These are phyloP conservation scores for Periconia sp. DNA, from an alignment of 2,329 filamentous ascomycete genomes.

Conservation along the genomic window DNA sequence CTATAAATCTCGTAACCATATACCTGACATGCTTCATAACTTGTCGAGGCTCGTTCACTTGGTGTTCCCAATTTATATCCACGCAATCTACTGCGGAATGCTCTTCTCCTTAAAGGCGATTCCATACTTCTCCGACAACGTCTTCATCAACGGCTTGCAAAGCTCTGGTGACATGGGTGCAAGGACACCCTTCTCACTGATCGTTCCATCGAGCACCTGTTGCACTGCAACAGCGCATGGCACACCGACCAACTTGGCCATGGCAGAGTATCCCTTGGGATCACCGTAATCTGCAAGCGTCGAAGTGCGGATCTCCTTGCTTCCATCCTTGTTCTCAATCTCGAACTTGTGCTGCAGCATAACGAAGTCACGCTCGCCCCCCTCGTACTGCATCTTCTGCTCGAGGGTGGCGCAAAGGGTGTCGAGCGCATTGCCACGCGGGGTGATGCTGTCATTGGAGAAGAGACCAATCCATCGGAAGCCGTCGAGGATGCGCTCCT, in stretches of 20 bases:
- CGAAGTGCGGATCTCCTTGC: slow-evolving; percentile 76
- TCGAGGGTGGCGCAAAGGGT: slow-evolving; percentile 89
- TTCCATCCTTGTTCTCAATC: slow-evolving; percentile 82
- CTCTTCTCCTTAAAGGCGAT: slow-evolving; percentile 76
- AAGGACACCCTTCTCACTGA: slow-evolving; percentile 74
- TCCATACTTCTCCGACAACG: slow-evolving; percentile 78
- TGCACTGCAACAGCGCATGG: slow-evolving; percentile 76
- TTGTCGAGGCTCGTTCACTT: too few species aligned
- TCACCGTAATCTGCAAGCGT: slow-evolving; percentile 85
- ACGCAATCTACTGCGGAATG: slow-evolving; percentile 27
- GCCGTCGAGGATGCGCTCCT: slow-evolving; percentile 72
- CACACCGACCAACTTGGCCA: slow-evolving; percentile 83
- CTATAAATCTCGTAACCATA: too few species aligned
- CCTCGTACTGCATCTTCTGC: slow-evolving; percentile 87
- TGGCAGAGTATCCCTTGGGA: slow-evolving; percentile 78
- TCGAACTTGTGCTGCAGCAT: slow-evolving; percentile 82
- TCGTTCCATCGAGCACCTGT: slow-evolving; percentile 77
- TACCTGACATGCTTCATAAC: too few species aligned
- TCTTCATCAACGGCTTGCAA: slow-evolving; percentile 75
- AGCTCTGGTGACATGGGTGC: slow-evolving; percentile 78
- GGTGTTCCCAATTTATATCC: neutral
- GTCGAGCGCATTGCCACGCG: slow-evolving; percentile 81
- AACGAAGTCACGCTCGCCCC: slow-evolving; percentile 83
- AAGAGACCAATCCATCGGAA: slow-evolving; percentile 75
- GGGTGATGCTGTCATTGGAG: slow-evolving; percentile 71